phyloP scores from a whole-genome alignment of 2,329 filamentous ascomycete genomes.

The Amesomyces nigricolor region DNA sequence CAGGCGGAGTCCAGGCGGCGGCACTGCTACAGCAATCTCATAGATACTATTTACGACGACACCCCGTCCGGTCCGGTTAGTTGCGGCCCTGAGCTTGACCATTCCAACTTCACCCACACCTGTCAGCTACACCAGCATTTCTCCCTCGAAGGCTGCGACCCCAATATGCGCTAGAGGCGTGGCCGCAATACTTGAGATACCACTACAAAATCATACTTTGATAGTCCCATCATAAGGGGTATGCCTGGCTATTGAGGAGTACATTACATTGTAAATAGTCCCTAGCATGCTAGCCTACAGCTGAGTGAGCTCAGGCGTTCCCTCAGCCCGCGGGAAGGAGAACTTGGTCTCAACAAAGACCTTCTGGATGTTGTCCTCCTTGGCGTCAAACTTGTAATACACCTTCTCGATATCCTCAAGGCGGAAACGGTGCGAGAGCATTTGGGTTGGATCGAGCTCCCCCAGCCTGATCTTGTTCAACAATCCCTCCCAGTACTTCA shows the following conservation, averaged over 20 bases:
- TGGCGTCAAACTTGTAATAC: constrained; percentile 56
- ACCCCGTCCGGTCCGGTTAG: background rate
- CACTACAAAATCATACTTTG: no score
- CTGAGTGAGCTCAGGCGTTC: constrained; percentile 41
- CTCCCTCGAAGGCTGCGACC: no score
- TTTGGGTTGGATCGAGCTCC: constrained; percentile 68
- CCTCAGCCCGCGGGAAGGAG: constrained; percentile 42
- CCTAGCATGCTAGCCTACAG: constrained; percentile 19
- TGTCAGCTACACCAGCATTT: no score
- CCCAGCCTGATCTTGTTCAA: constrained; percentile 60
- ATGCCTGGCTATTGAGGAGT: no score
- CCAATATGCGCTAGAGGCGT: no score
- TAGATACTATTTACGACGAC: background rate
- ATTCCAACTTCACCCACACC: no score
- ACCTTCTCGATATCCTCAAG: constrained; percentile 67
- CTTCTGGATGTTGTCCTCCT: constrained; percentile 72
- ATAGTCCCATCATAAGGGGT: no score
- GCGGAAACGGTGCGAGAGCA: constrained; percentile 72
- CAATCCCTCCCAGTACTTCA: constrained; percentile 79
- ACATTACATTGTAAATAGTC: no score
- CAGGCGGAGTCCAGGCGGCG: background rate
- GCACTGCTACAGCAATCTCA: background rate
- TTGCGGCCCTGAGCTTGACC: no score
- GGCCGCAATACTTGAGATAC: no score
- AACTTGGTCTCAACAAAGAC: constrained; percentile 61